Evolutionary conservation across 202 grass and related monocot species (phyloP).

Genomic region (Schoenoplectus triqueter): DNA sequence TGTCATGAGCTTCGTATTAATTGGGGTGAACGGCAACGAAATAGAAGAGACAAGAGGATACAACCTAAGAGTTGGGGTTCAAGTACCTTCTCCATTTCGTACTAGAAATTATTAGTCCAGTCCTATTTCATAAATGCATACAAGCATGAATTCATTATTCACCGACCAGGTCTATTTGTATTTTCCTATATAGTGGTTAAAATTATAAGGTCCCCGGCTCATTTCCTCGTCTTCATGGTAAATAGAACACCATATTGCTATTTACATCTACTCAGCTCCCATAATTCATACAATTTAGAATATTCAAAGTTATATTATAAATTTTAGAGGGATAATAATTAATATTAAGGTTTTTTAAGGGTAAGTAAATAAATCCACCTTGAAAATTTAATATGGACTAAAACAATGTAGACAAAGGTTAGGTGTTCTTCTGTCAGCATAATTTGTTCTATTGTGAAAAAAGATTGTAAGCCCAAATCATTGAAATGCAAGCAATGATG

Average conservation of each 20-base stretch:
- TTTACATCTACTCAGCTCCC: too few species aligned
- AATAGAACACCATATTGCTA: background rate
- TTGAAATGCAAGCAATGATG: background rate
- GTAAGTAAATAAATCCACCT: too few species aligned
- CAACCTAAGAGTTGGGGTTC: background rate
- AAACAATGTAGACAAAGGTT: background rate
- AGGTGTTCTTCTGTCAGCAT: background rate
- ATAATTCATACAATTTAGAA: too few species aligned
- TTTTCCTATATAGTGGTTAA: background rate
- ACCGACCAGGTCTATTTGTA: background rate
- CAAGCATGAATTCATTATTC: background rate
- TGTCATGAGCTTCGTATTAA: conserved; percentile 36
- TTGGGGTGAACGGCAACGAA: background rate
- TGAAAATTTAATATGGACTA: background rate
- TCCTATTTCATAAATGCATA: background rate
- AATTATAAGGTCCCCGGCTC: too few species aligned
- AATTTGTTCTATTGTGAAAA: background rate
- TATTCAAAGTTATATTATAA: too few species aligned
- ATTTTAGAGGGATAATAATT: too few species aligned
- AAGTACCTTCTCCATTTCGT: conserved; percentile 2
- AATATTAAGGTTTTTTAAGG: too few species aligned
- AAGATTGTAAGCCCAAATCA: background rate
- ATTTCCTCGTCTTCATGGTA: background rate
- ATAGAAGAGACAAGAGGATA: conserved; percentile 40
- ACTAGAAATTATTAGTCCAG: background rate